Percentiles rank a stretch among this genome's conserved stretches.
Evolutionary conservation across 306 rosid species (phyloP).

Genomic region (Sphenostylis stenocarpa): DNA sequence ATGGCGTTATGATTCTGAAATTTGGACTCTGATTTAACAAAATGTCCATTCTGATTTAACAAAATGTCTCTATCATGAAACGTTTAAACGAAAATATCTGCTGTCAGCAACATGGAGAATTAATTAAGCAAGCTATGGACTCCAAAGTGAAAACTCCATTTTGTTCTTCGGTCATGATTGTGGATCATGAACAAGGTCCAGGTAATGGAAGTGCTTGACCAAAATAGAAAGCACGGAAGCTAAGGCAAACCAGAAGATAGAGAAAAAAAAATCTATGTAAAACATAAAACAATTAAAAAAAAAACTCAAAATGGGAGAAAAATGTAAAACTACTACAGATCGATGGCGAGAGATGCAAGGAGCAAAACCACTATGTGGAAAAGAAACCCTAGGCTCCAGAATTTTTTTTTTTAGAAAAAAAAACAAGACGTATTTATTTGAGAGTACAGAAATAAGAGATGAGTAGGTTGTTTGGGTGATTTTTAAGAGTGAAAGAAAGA

Average conservation of each 20-base stretch:
- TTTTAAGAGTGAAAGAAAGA: slow-evolving; percentile 18
- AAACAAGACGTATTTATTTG: not conserved
- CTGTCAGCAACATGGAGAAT: slow-evolving; percentile 5
- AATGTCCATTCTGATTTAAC: slow-evolving; percentile 24
- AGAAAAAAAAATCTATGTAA: not conserved
- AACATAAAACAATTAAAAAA: not conserved
- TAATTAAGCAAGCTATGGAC: not conserved
- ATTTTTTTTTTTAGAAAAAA: not conserved
- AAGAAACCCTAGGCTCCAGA: slow-evolving; percentile 37
- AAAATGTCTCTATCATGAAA: slow-evolving; percentile 27
- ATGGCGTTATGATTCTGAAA: not conserved
- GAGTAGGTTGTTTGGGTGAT: slow-evolving; percentile 5
- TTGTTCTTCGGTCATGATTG: slow-evolving; percentile 31
- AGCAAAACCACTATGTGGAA: not conserved
- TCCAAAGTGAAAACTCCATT: slow-evolving; percentile 5
- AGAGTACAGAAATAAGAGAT: not conserved
- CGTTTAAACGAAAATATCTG: slow-evolving; percentile 5
- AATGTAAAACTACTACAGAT: not conserved
- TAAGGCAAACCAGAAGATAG: not conserved
- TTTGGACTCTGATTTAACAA: slow-evolving; percentile 20
- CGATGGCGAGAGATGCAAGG: not conserved
- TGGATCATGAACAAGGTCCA: slow-evolving; percentile 10
- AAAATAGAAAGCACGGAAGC: slow-evolving; percentile 4
- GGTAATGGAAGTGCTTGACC: slow-evolving; percentile 26
- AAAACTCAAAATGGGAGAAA: slow-evolving; percentile 13